Evolutionary conservation across 805 yeast genomes (phyloP), one percentile per base, ranked within the genome.

Genomic region (Maudiozyma barnettii): DNA sequence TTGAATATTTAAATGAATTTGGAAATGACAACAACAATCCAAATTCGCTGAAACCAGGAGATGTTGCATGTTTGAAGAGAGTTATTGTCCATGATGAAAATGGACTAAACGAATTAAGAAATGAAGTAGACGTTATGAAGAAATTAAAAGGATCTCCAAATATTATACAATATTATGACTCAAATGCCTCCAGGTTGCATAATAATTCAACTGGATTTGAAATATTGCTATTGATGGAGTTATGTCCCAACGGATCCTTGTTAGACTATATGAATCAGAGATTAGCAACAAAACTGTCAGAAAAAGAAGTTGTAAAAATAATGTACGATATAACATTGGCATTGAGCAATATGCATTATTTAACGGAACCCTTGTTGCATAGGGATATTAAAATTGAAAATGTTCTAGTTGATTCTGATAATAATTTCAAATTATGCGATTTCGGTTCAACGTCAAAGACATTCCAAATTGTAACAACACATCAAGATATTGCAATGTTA

Each of bases 341-440:
- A 1, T 74, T 93, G n/a, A 80, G 84, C 42, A 82, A 81, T 56
- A 87, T 93, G 96, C 99, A 93, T 67, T 74, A 75, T 47, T 60
- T 79, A 46, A 61, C 68, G n/a, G 73, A 71, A n/a, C 82, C 85
- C 39, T 69, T 93, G 59, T 81, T 93, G 45, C 99, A 93, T 66
- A 74, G 98, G 40, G 98, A 93, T 68, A 79, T 91, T 55, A 93
- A 93, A 69, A 89, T 93, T 54, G 98, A 91, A 63, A 93, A 91
- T 65, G 96, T 93, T 19, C 71, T 93, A 49, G 85, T 93, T 30
- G 89, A 86, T 61, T 69, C 76, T 3, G 61, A 74, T 2, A 78
- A 82, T 51, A 73, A 75, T 55, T 93, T 84, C 69, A 90, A 89
- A 62, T 70, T 93, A 26, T 85, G 95, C 60, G 99, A 93, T 69